phyloP scores from a whole-genome alignment of 2,329 filamentous ascomycete genomes.

The Tothia fuscella region DNA sequence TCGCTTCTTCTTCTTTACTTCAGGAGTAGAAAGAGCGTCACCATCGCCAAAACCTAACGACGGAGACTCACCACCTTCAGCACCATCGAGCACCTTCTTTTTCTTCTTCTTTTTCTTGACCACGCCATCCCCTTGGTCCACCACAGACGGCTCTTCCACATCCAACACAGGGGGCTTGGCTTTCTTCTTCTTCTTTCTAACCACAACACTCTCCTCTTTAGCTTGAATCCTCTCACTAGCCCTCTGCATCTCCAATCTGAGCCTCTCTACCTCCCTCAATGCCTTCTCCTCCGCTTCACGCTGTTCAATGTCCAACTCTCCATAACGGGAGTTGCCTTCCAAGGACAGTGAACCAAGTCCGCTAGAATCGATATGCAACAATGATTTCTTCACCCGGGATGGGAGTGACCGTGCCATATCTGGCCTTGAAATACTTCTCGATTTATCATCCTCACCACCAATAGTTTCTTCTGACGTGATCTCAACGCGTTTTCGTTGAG shows the following conservation, averaged over 20 bases:
- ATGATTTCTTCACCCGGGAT: slow-evolving; percentile 43
- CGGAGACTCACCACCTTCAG: slow-evolving; percentile 10
- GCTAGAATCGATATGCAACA: slow-evolving; percentile 81
- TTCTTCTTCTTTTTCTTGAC: slow-evolving; percentile 13
- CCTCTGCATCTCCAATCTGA: slow-evolving; percentile 80
- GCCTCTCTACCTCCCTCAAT: slow-evolving; percentile 74
- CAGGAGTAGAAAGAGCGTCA: slow-evolving; percentile 16
- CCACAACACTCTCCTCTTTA: slow-evolving; percentile 55
- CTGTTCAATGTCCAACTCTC: slow-evolving; percentile 48
- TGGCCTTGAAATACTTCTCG: slow-evolving; percentile 11
- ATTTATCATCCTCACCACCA: slow-evolving; percentile 1
- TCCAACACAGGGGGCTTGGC: slow-evolving; percentile 18
- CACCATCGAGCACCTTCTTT: slow-evolving; percentile 12
- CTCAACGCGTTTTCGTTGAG: slow-evolving; percentile 28
- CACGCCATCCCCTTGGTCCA: slow-evolving; percentile 12
- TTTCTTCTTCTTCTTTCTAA: slow-evolving; percentile 47
- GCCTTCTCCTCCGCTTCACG: slow-evolving; percentile 70
- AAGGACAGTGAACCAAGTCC: slow-evolving; percentile 63
- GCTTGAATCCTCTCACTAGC: slow-evolving; percentile 64
- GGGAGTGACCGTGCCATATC: slow-evolving; percentile 17
- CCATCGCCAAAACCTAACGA: no score
- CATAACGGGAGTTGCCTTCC: slow-evolving; percentile 34
- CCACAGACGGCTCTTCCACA: slow-evolving; percentile 13
- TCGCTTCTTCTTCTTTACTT: slow-evolving; percentile 33
- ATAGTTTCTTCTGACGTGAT: slow-evolving; percentile 38